A percentile compares a stretch with the other conserved stretches of the same genome.
Conservation (phyloP, 164 flowering plant species). For the Umbilicus rupestris region DNA sequence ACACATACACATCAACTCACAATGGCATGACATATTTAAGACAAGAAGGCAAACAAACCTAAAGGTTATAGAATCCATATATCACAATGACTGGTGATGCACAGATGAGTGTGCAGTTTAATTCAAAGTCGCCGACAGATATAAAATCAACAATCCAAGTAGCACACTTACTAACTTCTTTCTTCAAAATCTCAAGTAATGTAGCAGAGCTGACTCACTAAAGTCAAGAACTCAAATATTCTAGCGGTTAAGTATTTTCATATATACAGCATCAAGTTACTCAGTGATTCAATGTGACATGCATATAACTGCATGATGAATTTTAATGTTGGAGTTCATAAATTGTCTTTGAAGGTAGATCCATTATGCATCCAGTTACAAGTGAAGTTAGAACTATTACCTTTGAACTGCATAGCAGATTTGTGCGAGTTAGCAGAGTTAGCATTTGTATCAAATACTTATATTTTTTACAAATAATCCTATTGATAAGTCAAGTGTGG, state of each 20-base stretch:
- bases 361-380: not conserved
- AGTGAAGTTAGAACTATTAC: not conserved
- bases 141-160: too few species aligned
- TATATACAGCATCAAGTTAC: too few species aligned
- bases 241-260: too few species aligned
- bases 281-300: too few species aligned
- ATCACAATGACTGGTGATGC: not conserved
- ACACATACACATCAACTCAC: not conserved
- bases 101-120: not conserved
- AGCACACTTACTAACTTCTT: too few species aligned
- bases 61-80: not conserved
- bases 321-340: not conserved
- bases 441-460: too few species aligned
- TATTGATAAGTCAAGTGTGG: too few species aligned
- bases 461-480: too few species aligned
- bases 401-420: not conserved
- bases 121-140: not conserved
- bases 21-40: not conserved
- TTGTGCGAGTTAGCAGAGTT: too few species aligned
- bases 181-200: too few species aligned
- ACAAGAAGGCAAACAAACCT: not conserved
- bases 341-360: not conserved
- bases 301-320: not conserved
- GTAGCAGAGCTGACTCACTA: too few species aligned
- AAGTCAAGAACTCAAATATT: too few species aligned